Conservation (phyloP, 1,139 yeast genomes). For the Magnusiomyces magnusii region DNA sequence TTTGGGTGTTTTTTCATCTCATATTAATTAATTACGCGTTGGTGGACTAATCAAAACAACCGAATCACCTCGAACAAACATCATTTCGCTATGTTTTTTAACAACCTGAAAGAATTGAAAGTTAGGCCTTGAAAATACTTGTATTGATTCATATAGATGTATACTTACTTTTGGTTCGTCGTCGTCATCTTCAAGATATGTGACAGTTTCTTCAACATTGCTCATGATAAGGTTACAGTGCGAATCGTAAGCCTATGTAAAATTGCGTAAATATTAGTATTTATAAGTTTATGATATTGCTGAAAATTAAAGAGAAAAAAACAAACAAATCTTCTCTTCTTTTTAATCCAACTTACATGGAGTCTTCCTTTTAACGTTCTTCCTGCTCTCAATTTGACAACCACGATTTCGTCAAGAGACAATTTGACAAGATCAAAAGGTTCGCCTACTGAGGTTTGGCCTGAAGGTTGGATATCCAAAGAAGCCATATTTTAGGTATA, state of each 20-base stretch:
- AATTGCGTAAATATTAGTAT: too few species aligned
- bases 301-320: too few species aligned
- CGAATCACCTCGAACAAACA: constrained; percentile 93
- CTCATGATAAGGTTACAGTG: constrained; percentile 95
- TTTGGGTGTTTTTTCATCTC: not conserved
- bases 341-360: constrained; percentile 42
- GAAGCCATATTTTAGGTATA: not conserved
- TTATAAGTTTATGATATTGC: too few species aligned
- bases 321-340: not conserved
- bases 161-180: constrained; percentile 36
- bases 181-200: constrained; percentile 42
- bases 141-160: not conserved
- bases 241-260: constrained; percentile 82
- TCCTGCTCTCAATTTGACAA: constrained; percentile 92
- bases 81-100: constrained; percentile 75
- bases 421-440: constrained; percentile 86
- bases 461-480: not conserved
- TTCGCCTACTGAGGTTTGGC: constrained; percentile 35
- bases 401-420: constrained; percentile 78
- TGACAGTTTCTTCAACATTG: constrained; percentile 83
- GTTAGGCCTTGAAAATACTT: not conserved
- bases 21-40: constrained; percentile 10
- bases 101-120: constrained; percentile 31
- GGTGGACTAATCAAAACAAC: constrained; percentile 65
- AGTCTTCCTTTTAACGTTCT: constrained; percentile 85